Conservation (phyloP, 768 basidiomycete species). For the Xerocomellus amylosporus region DNA sequence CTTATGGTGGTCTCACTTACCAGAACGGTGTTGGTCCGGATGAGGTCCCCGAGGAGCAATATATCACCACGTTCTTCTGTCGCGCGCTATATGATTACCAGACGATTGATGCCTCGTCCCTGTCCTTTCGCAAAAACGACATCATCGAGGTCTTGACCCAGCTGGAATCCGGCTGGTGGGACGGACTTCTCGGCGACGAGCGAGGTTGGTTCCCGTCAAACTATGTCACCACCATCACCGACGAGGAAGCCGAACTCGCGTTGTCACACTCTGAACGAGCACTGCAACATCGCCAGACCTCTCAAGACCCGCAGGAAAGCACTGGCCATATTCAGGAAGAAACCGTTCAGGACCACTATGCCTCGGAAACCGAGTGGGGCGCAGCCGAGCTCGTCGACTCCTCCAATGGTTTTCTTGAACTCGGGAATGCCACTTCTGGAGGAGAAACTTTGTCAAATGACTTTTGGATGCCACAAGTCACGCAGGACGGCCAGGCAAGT, state of each 20-base stretch:
- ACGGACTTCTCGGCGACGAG: conserved; percentile 84
- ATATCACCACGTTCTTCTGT: conserved; percentile 75
- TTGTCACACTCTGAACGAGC: conserved; percentile 37
- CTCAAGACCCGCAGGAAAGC: conserved; percentile 16
- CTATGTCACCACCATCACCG: conserved; percentile 78
- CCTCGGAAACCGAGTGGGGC: conserved; percentile 49
- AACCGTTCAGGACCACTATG: conserved; percentile 24
- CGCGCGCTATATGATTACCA: conserved; percentile 90
- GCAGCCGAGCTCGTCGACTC: conserved; percentile 22
- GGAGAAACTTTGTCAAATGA: conserved; percentile 53
- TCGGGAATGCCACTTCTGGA: conserved; percentile 25
- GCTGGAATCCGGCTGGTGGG: conserved; percentile 97
- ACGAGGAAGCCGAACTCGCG: conserved; percentile 74
- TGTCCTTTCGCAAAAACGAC: conserved; percentile 84
- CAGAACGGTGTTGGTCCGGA: conserved; percentile 25
- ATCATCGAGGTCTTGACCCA: conserved; percentile 92
- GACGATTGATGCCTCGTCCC: conserved; percentile 82
- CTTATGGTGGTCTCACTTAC: conserved; percentile 21
- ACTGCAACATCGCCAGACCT: conserved; percentile 10
- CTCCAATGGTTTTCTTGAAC: conserved; percentile 39
- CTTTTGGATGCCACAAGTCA: conserved; percentile 90
- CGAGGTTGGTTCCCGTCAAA: conserved; percentile 98
- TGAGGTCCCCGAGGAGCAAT: conserved; percentile 52
- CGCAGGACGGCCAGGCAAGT: conserved; percentile 77
- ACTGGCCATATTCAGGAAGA: conserved; percentile 9